phyloP scores from a whole-genome alignment of 495 filamentous ascomycete species.

The Penicillium pulvis region DNA sequence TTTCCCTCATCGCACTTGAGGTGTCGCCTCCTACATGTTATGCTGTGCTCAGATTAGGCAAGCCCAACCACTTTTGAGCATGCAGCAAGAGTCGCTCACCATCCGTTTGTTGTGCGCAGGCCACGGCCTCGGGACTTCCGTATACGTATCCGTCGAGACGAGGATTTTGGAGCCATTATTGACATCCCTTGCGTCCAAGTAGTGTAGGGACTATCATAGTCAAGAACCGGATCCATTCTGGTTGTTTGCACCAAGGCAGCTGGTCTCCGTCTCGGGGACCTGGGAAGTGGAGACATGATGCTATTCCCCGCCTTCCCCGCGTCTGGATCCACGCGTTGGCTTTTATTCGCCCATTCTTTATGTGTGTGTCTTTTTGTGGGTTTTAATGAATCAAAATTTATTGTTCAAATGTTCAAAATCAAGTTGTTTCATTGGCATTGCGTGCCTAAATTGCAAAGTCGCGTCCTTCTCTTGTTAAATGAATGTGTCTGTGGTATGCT shows the following conservation, averaged over 20 bases:
- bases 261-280: neutral
- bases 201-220: neutral
- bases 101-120: slow-evolving; percentile 13
- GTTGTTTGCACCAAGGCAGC: neutral
- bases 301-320: neutral
- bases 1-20: slow-evolving; percentile 25
- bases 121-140: slow-evolving; percentile 15
- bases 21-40: slow-evolving; percentile 20
- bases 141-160: slow-evolving; percentile 7
- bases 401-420: too few species aligned
- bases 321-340: too few species aligned
- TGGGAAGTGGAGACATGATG: neutral
- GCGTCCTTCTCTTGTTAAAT: too few species aligned
- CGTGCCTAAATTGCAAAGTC: too few species aligned
- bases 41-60: slow-evolving; percentile 1
- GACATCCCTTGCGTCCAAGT: neutral
- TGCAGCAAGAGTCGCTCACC: slow-evolving; percentile 3
- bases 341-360: too few species aligned
- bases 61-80: too few species aligned
- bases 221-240: neutral
- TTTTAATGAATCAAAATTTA: too few species aligned
- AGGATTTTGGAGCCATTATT: slow-evolving; percentile 5
- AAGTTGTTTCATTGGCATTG: too few species aligned
- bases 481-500: too few species aligned
- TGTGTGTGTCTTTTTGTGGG: too few species aligned